Conservation (phyloP, 2,329 filamentous ascomycete genomes). For the Elsinoe ampelina region DNA sequence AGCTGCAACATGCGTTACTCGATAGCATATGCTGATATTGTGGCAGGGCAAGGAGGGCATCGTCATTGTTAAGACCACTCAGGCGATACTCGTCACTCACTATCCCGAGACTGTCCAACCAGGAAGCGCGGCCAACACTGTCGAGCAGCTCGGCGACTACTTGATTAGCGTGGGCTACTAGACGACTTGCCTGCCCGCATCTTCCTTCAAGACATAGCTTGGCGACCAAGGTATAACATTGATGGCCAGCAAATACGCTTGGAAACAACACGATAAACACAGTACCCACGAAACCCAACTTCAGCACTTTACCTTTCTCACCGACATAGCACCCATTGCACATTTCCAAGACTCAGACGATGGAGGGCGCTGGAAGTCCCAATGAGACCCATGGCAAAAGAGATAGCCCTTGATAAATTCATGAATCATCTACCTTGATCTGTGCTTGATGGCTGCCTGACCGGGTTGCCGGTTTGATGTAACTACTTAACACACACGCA, state of each 20-base stretch:
- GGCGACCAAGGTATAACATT: too few relatives aligned
- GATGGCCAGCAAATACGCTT: background rate
- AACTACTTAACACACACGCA: too few relatives aligned
- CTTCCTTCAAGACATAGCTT: too few relatives aligned
- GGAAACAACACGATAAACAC: background rate
- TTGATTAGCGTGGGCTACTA: constrained; percentile 72
- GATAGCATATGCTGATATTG: background rate
- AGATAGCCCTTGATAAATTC: background rate
- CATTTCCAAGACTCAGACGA: background rate
- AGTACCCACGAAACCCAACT: background rate
- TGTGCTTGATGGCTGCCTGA: too few relatives aligned
- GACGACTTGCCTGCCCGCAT: constrained; percentile 17
- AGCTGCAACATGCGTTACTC: background rate
- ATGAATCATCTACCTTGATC: background rate
- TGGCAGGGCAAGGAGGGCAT: constrained; percentile 67
- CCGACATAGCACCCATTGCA: background rate
- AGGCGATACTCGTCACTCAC: constrained; percentile 82
- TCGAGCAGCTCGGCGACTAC: constrained; percentile 81
- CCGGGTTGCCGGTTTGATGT: too few relatives aligned
- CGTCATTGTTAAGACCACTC: constrained; percentile 73
- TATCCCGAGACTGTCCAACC: constrained; percentile 67
- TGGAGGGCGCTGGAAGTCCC: constrained; percentile 1
- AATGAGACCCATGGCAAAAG: background rate
- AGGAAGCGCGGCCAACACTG: constrained; percentile 65
- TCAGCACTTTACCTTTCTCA: background rate